Base-by-base conservation (phyloP, 2,329 filamentous ascomycete species). In the Chaetomium globosum region DNA sequence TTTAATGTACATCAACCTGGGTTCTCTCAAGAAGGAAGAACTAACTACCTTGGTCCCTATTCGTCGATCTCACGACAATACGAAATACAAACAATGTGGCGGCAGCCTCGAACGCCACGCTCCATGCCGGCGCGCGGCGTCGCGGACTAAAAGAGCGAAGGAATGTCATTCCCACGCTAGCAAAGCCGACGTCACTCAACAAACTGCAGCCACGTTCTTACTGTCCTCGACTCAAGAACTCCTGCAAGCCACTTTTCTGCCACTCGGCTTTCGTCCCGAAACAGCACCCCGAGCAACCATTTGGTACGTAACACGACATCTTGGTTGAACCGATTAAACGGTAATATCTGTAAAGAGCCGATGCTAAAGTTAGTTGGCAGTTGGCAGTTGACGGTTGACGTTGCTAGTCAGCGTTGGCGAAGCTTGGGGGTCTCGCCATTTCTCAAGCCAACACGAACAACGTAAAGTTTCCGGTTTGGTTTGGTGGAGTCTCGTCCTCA, bases 391-490 rank as follows among this genome's bases (percentile, higher is more conserved):
- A 19, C 36, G 36, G 13, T 39, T 39, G 36, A 26, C 10, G 46
- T 49, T 49, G 46, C 28, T 7, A 2, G n/a, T 48, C 5, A 5
- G 10, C 46, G 5, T 12, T 23, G 4, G 19, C n/a, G 9, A 7
- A 19, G 13, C 13, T 19, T n/a, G 39, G n/a, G 5, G 39, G 46
- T 23, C 46, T 48, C 46, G 46, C 16, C 46, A 48, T 48, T 23
- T n/a, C n/a, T 23, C 46, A 48, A 48, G n/a, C 46, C n/a, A 48
- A 48, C 46, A 48, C 46, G 46, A 48, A 48, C 46, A n/a, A n/a
- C 7, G 7, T 2, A 21, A n/a, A 23, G 46, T 12, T 48, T 19
- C 21, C 46, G 46, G n/a, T 23, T 48, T 23, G 46, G n/a, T 7
- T n/a, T 48, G 7, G 23, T 51, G 48, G 21, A 13, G 48, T 28